A percentile compares a stretch with the other conserved stretches of the same genome.
These are phyloP conservation scores for Akebia trifoliata DNA, from an alignment of 164 flowering plant species.

Conservation along the genomic window DNA sequence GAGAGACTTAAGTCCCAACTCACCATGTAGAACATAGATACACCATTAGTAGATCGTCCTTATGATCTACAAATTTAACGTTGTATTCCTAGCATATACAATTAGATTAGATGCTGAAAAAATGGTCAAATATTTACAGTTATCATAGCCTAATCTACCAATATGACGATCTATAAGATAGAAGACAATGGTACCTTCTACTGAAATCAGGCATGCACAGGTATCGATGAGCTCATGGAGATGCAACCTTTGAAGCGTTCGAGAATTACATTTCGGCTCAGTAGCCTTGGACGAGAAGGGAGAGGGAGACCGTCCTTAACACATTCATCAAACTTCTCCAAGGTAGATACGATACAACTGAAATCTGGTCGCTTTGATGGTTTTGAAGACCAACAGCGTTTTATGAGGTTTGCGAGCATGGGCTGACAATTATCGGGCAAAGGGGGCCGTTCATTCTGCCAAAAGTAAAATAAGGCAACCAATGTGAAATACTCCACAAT, in stretches of 20 bases:
- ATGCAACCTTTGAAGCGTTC: conserved; percentile 66
- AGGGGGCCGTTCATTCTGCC: conserved; percentile 86
- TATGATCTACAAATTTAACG: not conserved
- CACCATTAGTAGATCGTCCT: not conserved
- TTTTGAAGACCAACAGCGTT: conserved; percentile 84
- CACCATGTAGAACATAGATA: too few species aligned
- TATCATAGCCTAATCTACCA: conserved; percentile 9
- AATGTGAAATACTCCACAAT: not conserved
- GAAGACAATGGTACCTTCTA: conserved; percentile 12
- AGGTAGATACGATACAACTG: conserved; percentile 52
- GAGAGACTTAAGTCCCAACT: too few species aligned
- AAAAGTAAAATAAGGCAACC: not conserved
- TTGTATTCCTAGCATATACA: not conserved
- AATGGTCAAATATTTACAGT: conserved; percentile 22
- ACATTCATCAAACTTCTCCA: conserved; percentile 81
- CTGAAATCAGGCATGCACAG: conserved; percentile 54
- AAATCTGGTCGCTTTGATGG: conserved; percentile 94
- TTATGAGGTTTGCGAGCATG: conserved; percentile 75
- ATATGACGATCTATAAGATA: conserved; percentile 12
- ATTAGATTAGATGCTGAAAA: conserved; percentile 12
- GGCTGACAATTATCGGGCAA: conserved; percentile 85
- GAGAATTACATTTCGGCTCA: conserved; percentile 39
- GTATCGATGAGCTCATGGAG: conserved; percentile 52
- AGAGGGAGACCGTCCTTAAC: conserved; percentile 79
- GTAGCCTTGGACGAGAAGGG: conserved; percentile 45